Evolutionary conservation across 768 basidiomycete genomes (phyloP), one percentile per base, ranked within the genome.

Genomic region (Hygrocybe punicea): DNA sequence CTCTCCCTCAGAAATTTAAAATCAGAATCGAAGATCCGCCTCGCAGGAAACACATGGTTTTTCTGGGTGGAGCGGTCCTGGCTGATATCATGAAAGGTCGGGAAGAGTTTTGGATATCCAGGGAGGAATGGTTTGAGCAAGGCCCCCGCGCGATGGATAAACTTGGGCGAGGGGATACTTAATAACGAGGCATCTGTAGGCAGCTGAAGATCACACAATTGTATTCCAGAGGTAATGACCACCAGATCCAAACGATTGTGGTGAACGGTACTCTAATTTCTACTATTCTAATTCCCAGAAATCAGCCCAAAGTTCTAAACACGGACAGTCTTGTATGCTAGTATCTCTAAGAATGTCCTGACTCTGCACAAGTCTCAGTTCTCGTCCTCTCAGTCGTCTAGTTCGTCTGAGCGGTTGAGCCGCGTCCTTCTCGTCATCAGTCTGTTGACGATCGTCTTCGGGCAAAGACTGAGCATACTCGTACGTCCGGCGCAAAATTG

Each of bases 1-100:
- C 34, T 9, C 35, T 34, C 24, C 10, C 25, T 19, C 68, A 99
- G 96, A 96, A 98, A 88, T 98, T 99, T 82, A 98, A 99, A 80
- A 95, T 98, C 70, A 85, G 87, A 46, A 98, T 98, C 65, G 96
- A 99, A 72, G 97, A 98, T 73, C 93, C 96, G 25, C 97, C 97
- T 29, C 87, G 94, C 67, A 84, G 97, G 68, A 98, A 98, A 74
- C 96, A 98, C 73, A 97, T 97, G 95, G 96, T 98, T 36, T 98
- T 98, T 86, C 83, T 98, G 7, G 97, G 97, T 23, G 97, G 97
- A 47, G 96, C 93, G n/a, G 96, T 98, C 5, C 78, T 99, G 29
- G 96, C 94, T 2, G 96, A 98, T 72, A 98, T 98, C 74, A 98
- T 98, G 97, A 96, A 96, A 77, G 81, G 78, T 67, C 84, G 92